These are phyloP conservation scores for Chenopodium formosanum DNA, from an alignment of 148 eudicot genomes.

Conservation along the genomic window DNA sequence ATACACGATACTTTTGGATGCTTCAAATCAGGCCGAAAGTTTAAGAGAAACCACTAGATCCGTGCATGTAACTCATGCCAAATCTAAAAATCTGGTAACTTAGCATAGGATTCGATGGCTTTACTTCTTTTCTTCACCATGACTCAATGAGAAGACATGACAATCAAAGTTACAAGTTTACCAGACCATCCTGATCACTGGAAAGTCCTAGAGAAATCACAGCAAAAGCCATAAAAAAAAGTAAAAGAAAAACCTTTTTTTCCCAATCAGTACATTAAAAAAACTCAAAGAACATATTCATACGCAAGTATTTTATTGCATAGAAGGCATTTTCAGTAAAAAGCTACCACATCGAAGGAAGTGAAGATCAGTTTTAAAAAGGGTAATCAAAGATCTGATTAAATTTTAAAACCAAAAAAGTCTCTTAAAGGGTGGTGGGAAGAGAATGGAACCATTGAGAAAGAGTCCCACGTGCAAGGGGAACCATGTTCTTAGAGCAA, in stretches of 20 bases:
- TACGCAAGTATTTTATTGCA: constrained; percentile 1
- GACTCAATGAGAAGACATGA: constrained; percentile 7
- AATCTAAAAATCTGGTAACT: not conserved
- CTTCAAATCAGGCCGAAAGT: constrained; percentile 2
- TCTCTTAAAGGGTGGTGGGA: constrained; percentile 17
- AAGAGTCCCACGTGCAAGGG: constrained; percentile 36
- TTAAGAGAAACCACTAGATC: not conserved
- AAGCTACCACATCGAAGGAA: constrained; percentile 33
- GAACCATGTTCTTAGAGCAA: constrained; percentile 31
- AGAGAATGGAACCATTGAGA: constrained; percentile 27
- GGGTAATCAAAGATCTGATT: constrained; percentile 5
- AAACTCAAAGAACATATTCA: constrained; percentile 1
- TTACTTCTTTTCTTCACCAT: constrained; percentile 2
- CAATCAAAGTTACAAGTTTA: not conserved
- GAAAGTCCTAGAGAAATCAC: constrained; percentile 19
- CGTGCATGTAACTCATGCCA: not conserved
- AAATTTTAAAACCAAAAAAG: not conserved
- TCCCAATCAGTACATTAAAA: not conserved
- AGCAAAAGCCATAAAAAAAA: not conserved
- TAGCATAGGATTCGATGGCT: not conserved
- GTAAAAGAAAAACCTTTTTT: constrained; percentile 6
- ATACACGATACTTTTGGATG: not conserved
- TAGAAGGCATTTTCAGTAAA: constrained; percentile 6
- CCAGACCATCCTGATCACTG: constrained; percentile 1
- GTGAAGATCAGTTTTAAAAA: constrained; percentile 16